Conservation (phyloP, 1,284 basidiomycete genomes). For the Cystobasidiaceae sp. region DNA sequence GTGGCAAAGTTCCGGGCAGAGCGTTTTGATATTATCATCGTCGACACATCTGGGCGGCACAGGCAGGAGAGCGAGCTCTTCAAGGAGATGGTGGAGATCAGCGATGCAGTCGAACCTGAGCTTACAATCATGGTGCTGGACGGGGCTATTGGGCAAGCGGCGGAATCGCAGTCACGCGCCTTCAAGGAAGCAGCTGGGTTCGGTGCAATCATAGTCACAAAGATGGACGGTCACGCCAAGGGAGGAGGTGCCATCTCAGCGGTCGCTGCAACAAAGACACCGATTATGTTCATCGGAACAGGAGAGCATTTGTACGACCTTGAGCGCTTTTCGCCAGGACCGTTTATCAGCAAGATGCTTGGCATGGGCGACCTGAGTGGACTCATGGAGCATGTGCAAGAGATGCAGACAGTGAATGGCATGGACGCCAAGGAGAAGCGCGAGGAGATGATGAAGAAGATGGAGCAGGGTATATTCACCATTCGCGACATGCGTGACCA, state of each 20-base stretch:
- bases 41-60: conserved; percentile 95
- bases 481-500: conserved; percentile 98
- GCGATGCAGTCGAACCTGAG: conserved; percentile 78
- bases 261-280: conserved; percentile 95
- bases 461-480: conserved; percentile 92
- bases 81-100: conserved; percentile 96
- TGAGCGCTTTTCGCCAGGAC: conserved; percentile 90
- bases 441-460: conserved; percentile 96
- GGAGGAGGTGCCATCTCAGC: conserved; percentile 99
- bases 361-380: conserved; percentile 95
- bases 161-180: conserved; percentile 88
- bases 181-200: conserved; percentile 98
- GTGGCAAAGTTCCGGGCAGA: conserved; percentile 97
- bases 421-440: conserved; percentile 70
- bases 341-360: conserved; percentile 94
- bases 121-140: conserved; percentile 52
- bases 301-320: conserved; percentile 96
- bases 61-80: conserved; percentile 97
- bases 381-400: conserved; percentile 96
- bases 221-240: conserved; percentile 99
- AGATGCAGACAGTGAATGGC: conserved; percentile 74
- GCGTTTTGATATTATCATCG: conserved; percentile 96
- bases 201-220: conserved; percentile 98
- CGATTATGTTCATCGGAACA: conserved; percentile 97
- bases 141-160: conserved; percentile 74